A percentile compares a stretch with the other conserved stretches of the same genome.
phyloP scores from a whole-genome alignment of 768 basidiomycete species.

The Mycena metata region DNA sequence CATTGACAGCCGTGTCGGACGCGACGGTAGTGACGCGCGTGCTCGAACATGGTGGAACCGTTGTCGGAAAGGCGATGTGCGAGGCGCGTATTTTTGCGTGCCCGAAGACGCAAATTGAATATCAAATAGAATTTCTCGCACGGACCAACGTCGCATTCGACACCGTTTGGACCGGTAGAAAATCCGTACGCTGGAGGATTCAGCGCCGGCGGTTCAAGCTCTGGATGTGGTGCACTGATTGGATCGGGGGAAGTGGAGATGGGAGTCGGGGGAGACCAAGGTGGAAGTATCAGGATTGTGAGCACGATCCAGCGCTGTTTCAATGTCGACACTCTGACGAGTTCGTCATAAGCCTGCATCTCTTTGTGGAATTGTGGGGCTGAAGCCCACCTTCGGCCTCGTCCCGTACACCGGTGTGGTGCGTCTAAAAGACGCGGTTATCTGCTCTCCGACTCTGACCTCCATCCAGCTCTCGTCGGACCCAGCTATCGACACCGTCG shows the following conservation, averaged over 20 bases:
- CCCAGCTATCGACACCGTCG: conserved; percentile 27
- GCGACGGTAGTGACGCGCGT: conserved; percentile 60
- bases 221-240: conserved; percentile 59
- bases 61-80: conserved; percentile 56
- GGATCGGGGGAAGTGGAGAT: conserved; percentile 55
- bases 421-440: neutral
- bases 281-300: conserved; percentile 46
- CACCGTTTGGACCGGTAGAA: conserved; percentile 56
- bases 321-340: neutral
- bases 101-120: too few relatives aligned
- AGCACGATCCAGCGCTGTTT: neutral
- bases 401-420: conserved; percentile 37
- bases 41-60: conserved; percentile 56
- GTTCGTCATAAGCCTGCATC: conserved; percentile 24
- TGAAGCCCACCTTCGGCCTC: conserved; percentile 36
- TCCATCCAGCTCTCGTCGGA: conserved; percentile 26
- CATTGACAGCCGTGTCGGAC: conserved; percentile 48
- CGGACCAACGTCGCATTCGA: conserved; percentile 52
- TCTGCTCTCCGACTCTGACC: too few relatives aligned
- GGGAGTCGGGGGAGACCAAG: conserved; percentile 64
- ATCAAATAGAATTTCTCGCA: conserved; percentile 52
- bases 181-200: conserved; percentile 59
- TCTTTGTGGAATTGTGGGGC: conserved; percentile 29
- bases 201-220: conserved; percentile 58
- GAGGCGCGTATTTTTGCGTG: conserved; percentile 48